Evolutionary conservation across 2,329 filamentous ascomycete species (phyloP).

Genomic region (Ceratocystis variospora): DNA sequence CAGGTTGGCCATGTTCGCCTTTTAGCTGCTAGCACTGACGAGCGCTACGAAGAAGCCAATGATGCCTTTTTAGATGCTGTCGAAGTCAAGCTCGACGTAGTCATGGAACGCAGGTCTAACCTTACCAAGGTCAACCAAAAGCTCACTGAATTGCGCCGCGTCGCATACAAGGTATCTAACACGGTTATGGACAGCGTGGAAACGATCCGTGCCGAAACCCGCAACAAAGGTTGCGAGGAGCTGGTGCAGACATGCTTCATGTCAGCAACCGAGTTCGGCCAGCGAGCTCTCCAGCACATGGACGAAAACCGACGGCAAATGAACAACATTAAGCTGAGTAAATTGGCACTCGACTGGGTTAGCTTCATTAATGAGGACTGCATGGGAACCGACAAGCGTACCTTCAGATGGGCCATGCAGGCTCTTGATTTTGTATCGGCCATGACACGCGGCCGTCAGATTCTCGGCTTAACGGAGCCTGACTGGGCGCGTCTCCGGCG

Average conservation of each 20-base stretch:
- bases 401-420: conserved; percentile 92
- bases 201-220: conserved; percentile 74
- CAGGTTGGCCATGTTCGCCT: conserved; percentile 76
- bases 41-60: conserved; percentile 65
- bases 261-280: conserved; percentile 97
- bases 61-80: conserved; percentile 63
- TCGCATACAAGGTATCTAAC: conserved; percentile 91
- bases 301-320: conserved; percentile 89
- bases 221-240: conserved; percentile 77
- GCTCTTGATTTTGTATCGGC: conserved; percentile 94
- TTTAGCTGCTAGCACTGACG: conserved; percentile 74
- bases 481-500: conserved; percentile 71
- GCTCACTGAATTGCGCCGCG: conserved; percentile 86
- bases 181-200: conserved; percentile 98
- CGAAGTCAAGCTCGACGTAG: conserved; percentile 71
- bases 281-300: conserved; percentile 87
- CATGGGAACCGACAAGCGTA: conserved; percentile 82
- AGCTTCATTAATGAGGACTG: conserved; percentile 97
- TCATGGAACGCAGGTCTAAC: conserved; percentile 87
- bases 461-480: conserved; percentile 74
- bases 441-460: conserved; percentile 88
- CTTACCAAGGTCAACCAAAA: conserved; percentile 82
- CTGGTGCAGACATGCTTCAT: conserved; percentile 96
- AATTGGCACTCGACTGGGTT: conserved; percentile 90
- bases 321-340: conserved; percentile 92